A percentile compares a stretch with the other conserved stretches of the same genome.
Evolutionary conservation across 352 stramenopile species (phyloP).

Genomic region (Globisporangium okanoganense): DNA sequence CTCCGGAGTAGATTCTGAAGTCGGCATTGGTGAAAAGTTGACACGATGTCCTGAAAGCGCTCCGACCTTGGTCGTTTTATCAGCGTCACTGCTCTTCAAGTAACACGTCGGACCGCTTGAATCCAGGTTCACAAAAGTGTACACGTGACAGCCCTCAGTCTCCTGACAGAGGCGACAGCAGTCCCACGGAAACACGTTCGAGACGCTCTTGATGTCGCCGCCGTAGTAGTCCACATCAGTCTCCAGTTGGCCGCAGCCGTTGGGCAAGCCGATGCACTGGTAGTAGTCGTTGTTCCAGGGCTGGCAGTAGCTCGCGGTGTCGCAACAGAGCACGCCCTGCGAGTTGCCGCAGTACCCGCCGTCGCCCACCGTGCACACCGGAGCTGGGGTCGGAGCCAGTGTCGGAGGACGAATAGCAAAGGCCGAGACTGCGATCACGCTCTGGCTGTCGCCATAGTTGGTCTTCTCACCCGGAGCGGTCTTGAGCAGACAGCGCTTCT

Average conservation of each 20-base stretch:
- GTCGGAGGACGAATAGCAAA: neutral
- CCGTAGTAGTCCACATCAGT: slow-evolving; percentile 27
- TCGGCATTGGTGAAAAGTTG: slow-evolving; percentile 4
- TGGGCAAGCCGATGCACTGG: slow-evolving; percentile 21
- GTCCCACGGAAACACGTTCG: neutral
- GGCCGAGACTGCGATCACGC: neutral
- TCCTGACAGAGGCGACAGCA: slow-evolving; percentile 9
- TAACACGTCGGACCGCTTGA: slow-evolving; percentile 19
- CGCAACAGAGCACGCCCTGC: slow-evolving; percentile 13
- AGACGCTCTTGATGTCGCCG: slow-evolving; percentile 17
- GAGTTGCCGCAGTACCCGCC: slow-evolving; percentile 23
- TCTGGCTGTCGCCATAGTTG: neutral
- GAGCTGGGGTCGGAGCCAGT: neutral
- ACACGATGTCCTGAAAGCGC: neutral
- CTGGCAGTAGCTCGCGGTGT: slow-evolving; percentile 21
- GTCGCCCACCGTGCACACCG: neutral
- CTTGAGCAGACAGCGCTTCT: slow-evolving; percentile 1
- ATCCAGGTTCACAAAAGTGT: slow-evolving; percentile 25
- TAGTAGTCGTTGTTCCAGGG: slow-evolving; percentile 27
- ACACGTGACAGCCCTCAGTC: slow-evolving; percentile 11
- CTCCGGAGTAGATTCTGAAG: neutral
- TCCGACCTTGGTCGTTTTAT: neutral
- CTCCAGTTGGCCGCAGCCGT: slow-evolving; percentile 16
- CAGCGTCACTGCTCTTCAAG: slow-evolving; percentile 18
- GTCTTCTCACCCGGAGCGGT: neutral